Evolutionary conservation across 768 basidiomycete species (phyloP).

Genomic region (Boletales sp.): DNA sequence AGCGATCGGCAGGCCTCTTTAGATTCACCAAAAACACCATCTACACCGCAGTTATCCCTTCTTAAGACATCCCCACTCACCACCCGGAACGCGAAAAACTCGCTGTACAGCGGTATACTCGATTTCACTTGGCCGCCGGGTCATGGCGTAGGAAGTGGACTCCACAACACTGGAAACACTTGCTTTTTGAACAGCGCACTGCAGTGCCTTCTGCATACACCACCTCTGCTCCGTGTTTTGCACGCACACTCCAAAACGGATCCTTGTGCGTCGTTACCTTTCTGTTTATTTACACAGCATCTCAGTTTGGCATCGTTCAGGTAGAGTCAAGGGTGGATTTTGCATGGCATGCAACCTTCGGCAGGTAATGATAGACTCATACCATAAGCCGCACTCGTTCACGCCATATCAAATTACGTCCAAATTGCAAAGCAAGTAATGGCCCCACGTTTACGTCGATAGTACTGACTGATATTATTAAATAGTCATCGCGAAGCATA

Average conservation of each 20-base stretch:
- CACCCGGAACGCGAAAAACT: conserved; percentile 27
- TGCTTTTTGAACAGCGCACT: conserved; percentile 95
- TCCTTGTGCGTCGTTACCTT: conserved; percentile 49
- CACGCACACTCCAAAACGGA: conserved; percentile 44
- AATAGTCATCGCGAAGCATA: conserved; percentile 84
- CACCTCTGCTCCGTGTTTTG: conserved; percentile 72
- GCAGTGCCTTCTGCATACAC: conserved; percentile 91
- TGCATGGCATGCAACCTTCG: conserved; percentile 81
- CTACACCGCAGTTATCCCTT: conserved; percentile 24
- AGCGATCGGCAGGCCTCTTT: conserved; percentile 5
- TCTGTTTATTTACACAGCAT: background rate
- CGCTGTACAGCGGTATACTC: conserved; percentile 51
- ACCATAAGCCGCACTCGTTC: conserved; percentile 47
- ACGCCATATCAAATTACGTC: conserved; percentile 62
- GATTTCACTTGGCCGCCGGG: conserved; percentile 61
- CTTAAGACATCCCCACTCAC: conserved; percentile 26
- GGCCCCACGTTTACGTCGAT: background rate
- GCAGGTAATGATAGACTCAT: conserved; percentile 51
- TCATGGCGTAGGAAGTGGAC: conserved; percentile 52
- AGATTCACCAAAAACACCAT: conserved; percentile 22
- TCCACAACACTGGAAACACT: conserved; percentile 87
- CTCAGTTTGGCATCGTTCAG: conserved; percentile 25
- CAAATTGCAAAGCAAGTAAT: conserved; percentile 62
- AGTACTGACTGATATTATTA: conserved; percentile 3
- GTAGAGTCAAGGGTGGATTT: conserved; percentile 46